phyloP scores from a whole-genome alignment of 208 protist species.

The Vickermania ingenoplastis region DNA sequence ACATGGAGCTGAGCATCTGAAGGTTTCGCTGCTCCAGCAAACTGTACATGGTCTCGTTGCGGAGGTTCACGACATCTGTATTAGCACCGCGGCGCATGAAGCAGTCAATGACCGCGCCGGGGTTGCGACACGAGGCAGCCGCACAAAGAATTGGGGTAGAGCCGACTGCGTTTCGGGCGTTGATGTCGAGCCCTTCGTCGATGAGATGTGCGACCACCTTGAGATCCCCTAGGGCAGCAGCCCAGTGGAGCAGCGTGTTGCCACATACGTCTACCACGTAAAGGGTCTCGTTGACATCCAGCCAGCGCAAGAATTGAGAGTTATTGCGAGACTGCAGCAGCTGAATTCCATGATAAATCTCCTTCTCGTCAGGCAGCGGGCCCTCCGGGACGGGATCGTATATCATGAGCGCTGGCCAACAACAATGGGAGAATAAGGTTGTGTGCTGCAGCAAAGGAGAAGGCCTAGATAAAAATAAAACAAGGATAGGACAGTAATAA shows the following conservation, averaged over 20 bases:
- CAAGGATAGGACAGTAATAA: too few relatives aligned
- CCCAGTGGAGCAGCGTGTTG: constrained; percentile 74
- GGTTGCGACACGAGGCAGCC: constrained; percentile 28
- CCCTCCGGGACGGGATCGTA: neutral
- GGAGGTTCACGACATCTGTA: constrained; percentile 10
- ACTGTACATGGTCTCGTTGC: constrained; percentile 18
- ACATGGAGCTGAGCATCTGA: constrained; percentile 2
- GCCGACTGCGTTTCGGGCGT: constrained; percentile 24
- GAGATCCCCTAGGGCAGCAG: constrained; percentile 31
- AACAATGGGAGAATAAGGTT: too few relatives aligned
- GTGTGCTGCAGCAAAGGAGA: too few relatives aligned
- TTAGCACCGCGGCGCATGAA: constrained; percentile 44
- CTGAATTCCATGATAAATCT: constrained; percentile 17
- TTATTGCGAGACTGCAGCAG: constrained; percentile 29
- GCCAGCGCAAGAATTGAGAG: constrained; percentile 25
- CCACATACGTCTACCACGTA: constrained; percentile 24
- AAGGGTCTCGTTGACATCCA: constrained; percentile 39
- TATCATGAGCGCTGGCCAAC: too few relatives aligned
- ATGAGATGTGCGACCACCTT: constrained; percentile 22
- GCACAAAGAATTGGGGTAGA: constrained; percentile 57
- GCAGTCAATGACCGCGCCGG: constrained; percentile 17
- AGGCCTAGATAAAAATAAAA: too few relatives aligned
- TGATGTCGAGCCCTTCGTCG: constrained; percentile 19
- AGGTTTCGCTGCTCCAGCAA: constrained; percentile 19
- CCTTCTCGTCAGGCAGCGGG: constrained; percentile 1